Evolutionary conservation across 192 early-diverging fungal species (phyloP), one percentile per base, ranked within the genome.

Genomic region (Thoreauomyces humboldtii): DNA sequence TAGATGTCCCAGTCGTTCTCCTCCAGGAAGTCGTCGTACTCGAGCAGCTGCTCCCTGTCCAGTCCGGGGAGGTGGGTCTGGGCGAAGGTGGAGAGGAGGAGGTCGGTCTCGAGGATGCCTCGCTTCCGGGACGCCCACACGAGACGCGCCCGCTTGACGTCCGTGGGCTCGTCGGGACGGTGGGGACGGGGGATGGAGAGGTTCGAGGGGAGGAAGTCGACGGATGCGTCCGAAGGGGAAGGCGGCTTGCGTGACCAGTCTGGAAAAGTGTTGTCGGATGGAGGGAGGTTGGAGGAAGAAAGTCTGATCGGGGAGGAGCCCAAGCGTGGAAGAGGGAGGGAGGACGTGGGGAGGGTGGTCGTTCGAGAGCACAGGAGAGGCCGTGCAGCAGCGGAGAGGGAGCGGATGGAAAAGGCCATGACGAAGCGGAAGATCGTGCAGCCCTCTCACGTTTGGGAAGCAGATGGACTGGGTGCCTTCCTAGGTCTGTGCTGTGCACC

Each of bases 1-100:
- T 90, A 98, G 47, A 98, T 92, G 71, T 97, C 95, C 96, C 96
- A 98, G 72, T 98, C 96, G 64, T 93, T 89, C 69, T 85, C 83
- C 56, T 85, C 70, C 71, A 98, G 73, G 53, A 98, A 74, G 55
- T 74, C 54, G 61, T 96, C 96, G 53, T 90, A 87, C 55, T 93
- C 86, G 5, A 67, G 69, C 64, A 97, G 72, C 60, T 93, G 82
- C 2, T 71, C 62, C 29, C 74, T 63, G 21, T 74, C 56, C 51
- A 93, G 72, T 0, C 43, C 25, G 11, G 34, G 33, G 25, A 98
- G 66, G 61, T 86, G 75, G 42, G 86, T 81, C 36, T 73, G 70
- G 12, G 91, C 89, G 82, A 92, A 96, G 2, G 94, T 96, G 31
- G 91, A 92, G 7, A 96, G 73, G 46, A 98, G 59, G 58, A 96